These are phyloP conservation scores for Mesembryanthemum crystallinum DNA, from an alignment of 148 eudicot genomes.

Conservation along the genomic window DNA sequence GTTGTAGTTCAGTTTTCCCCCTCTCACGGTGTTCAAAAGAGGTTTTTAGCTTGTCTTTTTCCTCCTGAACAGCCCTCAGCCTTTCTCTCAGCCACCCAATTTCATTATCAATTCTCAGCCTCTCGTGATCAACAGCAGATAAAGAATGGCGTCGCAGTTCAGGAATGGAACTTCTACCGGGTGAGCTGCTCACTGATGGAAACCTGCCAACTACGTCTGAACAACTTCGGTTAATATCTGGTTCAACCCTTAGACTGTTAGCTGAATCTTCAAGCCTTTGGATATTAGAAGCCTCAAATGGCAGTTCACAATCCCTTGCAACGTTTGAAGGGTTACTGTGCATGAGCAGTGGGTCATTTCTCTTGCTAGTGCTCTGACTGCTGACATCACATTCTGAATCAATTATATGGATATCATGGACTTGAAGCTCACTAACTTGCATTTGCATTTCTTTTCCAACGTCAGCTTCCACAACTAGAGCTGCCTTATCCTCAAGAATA, in stretches of 20 bases:
- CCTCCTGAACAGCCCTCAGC: conserved; percentile 69
- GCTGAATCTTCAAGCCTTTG: conserved; percentile 19
- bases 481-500: conserved; percentile 25
- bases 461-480: conserved; percentile 18
- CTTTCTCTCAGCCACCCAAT: conserved; percentile 67
- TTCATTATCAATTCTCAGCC: conserved; percentile 64
- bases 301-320: conserved; percentile 17
- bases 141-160: conserved; percentile 47
- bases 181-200: conserved; percentile 42
- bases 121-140: conserved; percentile 61
- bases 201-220: conserved; percentile 39
- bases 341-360: conserved; percentile 11
- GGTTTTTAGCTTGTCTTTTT: conserved; percentile 59
- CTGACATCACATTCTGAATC: conserved; percentile 27
- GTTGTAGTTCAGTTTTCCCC: conserved; percentile 57
- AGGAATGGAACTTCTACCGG: conserved; percentile 25
- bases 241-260: conserved; percentile 20
- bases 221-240: conserved; percentile 35
- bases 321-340: conserved; percentile 18
- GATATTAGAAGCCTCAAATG: conserved; percentile 26
- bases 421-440: conserved; percentile 35
- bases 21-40: conserved; percentile 57
- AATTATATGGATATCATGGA: conserved; percentile 76
- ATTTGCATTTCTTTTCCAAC: conserved; percentile 19
- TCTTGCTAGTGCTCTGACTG: conserved; percentile 19